These are phyloP conservation scores for Vaccinium myrtillus DNA, from an alignment of 148 eudicot genomes.

Conservation along the genomic window DNA sequence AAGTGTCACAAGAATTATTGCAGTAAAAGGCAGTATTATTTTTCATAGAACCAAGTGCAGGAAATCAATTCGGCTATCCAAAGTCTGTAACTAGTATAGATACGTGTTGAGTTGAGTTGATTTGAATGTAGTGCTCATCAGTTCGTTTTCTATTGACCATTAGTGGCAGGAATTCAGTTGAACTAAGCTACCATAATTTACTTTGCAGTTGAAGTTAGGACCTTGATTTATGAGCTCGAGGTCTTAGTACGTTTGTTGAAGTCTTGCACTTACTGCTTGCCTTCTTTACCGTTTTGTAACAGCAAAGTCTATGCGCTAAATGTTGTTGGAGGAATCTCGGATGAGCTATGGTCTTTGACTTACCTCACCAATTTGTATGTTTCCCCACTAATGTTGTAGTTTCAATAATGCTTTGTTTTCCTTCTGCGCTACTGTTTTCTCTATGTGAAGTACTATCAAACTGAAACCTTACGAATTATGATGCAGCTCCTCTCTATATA, in stretches of 20 bases:
- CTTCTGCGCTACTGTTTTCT: background rate
- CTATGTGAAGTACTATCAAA: background rate
- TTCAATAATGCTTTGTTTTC: background rate
- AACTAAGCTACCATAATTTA: background rate
- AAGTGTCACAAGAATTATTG: background rate
- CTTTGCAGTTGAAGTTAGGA: background rate
- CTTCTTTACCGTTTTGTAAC: constrained; percentile 17
- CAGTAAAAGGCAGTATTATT: background rate
- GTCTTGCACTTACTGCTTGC: constrained; percentile 8
- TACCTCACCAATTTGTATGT: constrained; percentile 9
- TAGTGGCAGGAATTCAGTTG: background rate
- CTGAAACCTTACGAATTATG: background rate
- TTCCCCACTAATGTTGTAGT: background rate
- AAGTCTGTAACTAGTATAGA: background rate
- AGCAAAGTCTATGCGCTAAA: constrained; percentile 61
- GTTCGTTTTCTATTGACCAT: background rate
- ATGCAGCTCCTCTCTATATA: background rate
- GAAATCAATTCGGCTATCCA: background rate
- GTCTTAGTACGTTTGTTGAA: background rate
- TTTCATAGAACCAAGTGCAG: background rate
- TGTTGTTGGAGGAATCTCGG: constrained; percentile 56
- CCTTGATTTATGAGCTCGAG: background rate
- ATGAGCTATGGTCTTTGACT: constrained; percentile 75
- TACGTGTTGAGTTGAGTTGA: background rate
- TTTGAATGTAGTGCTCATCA: background rate